phyloP scores from a whole-genome alignment of 371 early-diverging fungal genomes.

The Saksenaea oblongispora region DNA sequence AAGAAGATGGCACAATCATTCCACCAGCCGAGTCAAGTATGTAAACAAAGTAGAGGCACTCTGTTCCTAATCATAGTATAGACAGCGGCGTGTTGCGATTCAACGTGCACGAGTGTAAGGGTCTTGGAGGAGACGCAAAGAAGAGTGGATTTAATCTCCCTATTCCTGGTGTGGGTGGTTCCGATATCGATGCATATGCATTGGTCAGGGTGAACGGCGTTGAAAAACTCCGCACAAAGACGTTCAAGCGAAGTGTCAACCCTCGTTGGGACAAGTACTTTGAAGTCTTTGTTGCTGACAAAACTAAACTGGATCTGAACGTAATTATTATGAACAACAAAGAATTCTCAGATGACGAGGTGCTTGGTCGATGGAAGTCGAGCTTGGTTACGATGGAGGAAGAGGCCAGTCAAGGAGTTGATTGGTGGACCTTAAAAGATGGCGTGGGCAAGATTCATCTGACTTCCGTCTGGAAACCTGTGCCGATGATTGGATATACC shows the following conservation, averaged over 20 bases:
- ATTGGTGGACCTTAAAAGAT: slow-evolving; percentile 55
- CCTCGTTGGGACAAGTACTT: slow-evolving; percentile 56
- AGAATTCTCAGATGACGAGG: slow-evolving; percentile 28
- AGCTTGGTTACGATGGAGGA: slow-evolving; percentile 31
- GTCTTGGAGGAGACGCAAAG: slow-evolving; percentile 32
- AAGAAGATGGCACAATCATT: slow-evolving; percentile 49
- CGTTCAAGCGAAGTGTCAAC: slow-evolving; percentile 54
- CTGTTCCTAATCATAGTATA: background rate
- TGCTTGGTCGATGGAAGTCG: slow-evolving; percentile 35
- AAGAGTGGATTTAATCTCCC: slow-evolving; percentile 43
- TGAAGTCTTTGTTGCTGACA: slow-evolving; percentile 49
- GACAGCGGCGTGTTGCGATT: slow-evolving; percentile 59
- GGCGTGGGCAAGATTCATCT: slow-evolving; percentile 54
- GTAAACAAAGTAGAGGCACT: background rate
- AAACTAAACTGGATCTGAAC: slow-evolving; percentile 34
- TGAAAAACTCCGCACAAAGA: slow-evolving; percentile 37
- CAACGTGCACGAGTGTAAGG: slow-evolving; percentile 54
- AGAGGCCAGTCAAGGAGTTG: slow-evolving; percentile 39
- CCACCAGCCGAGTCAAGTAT: slow-evolving; percentile 50
- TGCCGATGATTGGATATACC: slow-evolving; percentile 51
- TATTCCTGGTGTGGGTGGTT: slow-evolving; percentile 30
- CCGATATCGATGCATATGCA: slow-evolving; percentile 51
- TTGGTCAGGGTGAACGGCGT: slow-evolving; percentile 44
- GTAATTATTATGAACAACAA: slow-evolving; percentile 33
- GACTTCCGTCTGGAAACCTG: slow-evolving; percentile 58